Evolutionary conservation across 2,329 filamentous ascomycete species (phyloP).

Genomic region (Pyrenophora teres): DNA sequence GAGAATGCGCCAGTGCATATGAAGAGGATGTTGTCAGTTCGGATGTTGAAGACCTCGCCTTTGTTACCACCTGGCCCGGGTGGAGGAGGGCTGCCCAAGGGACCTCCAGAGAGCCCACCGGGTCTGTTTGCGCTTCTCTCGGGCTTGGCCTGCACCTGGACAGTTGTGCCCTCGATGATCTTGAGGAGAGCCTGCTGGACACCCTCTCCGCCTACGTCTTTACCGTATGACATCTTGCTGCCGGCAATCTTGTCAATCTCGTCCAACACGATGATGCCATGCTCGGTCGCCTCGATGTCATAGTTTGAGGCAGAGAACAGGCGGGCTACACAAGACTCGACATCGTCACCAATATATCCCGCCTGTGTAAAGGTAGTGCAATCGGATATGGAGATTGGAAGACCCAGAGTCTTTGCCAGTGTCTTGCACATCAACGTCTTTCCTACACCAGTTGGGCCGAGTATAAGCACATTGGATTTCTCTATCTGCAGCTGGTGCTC

Average conservation of each 20-base stretch:
- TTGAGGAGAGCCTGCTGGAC: constrained; percentile 95
- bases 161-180: constrained; percentile 92
- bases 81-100: constrained; percentile 26
- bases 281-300: constrained; percentile 80
- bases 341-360: constrained; percentile 96
- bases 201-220: constrained; percentile 94
- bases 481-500: constrained; percentile 72
- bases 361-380: constrained; percentile 96
- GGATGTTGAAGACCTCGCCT: constrained; percentile 70
- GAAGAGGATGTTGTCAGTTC: constrained; percentile 96
- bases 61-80: constrained; percentile 48
- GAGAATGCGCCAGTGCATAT: constrained; percentile 96
- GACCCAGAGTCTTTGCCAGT: constrained; percentile 86
- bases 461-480: constrained; percentile 90
- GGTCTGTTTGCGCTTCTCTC: constrained; percentile 58
- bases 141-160: constrained; percentile 88
- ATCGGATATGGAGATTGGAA: constrained; percentile 93
- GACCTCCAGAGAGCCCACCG: constrained; percentile 27
- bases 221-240: constrained; percentile 82
- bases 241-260: constrained; percentile 98
- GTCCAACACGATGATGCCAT: constrained; percentile 92
- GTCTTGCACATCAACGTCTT: constrained; percentile 97
- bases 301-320: constrained; percentile 90
- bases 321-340: constrained; percentile 92
- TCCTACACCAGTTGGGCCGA: constrained; percentile 92